These are phyloP conservation scores for Fraxinus pennsylvanica DNA, from an alignment of 257 asterid genomes.

Conservation along the genomic window DNA sequence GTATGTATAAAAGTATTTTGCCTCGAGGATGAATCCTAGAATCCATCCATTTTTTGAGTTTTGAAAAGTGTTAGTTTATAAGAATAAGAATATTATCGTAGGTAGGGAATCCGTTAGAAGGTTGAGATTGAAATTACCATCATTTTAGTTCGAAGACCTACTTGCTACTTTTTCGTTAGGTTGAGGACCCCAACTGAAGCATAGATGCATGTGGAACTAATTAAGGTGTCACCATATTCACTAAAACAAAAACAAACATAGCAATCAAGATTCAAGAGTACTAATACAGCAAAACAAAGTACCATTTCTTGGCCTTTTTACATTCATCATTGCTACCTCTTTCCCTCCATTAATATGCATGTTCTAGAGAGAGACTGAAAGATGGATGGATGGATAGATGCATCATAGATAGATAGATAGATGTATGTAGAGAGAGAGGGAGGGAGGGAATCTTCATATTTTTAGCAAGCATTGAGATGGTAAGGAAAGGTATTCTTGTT, in stretches of 20 bases:
- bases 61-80: no score
- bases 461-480: conserved; percentile 18
- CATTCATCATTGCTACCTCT: neutral
- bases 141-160: neutral
- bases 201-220: neutral
- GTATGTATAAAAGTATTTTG: no score
- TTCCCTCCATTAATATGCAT: no score
- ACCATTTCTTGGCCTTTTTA: conserved; percentile 1
- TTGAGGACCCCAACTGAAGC: neutral
- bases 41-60: no score
- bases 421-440: neutral
- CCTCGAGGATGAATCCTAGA: no score
- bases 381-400: no score
- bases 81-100: no score
- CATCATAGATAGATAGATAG: neutral
- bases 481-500: conserved; percentile 39
- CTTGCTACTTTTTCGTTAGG: neutral
- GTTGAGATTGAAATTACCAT: no score
- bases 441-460: neutral
- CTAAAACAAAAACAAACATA: neutral
- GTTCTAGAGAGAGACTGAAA: no score
- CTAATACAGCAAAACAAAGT: neutral
- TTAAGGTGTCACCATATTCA: neutral
- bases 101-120: no score
- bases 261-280: neutral